Base-by-base conservation (phyloP, 164 flowering plant species). In the Chloranthus sessilifolius region DNA sequence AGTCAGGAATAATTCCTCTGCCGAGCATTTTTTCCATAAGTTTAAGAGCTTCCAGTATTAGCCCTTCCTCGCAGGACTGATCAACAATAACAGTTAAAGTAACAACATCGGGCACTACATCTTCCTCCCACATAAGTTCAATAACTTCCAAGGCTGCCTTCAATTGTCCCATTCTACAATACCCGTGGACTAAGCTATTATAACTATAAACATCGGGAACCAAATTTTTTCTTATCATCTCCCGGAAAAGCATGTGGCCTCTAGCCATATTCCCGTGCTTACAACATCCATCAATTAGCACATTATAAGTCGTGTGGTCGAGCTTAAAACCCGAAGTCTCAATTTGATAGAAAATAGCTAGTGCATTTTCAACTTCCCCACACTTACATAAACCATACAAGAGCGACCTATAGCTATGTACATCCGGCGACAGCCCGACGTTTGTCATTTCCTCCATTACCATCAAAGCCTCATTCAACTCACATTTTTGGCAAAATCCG, bases 401-500 rank as follows among this genome's bases (percentile, higher is more conserved):
- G n/a, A 83, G 61, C 23, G 83, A 58, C 53, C 47, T 75, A 60
- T 62, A 77, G 67, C 79, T 84, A 61, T 72, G 66, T 53, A 65
- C 67, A 77, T 77, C 79, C 6, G 85, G 79, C 1, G 47, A 16
- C 34, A 76, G 49, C 40, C 76, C 77, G 47, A 12, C 33, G 4
- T 40, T 52, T 69, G 58, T 68, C 88, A 84, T 79, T 50, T 76
- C 82, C 48, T 69, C 66, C 33, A 78, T 59, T 53, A 78, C 50
- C 16, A 43, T 59, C 64, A 50, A 12, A 46, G 94, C 94, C 55
- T 61, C 66, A 20, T 55, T 2, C 7, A 51, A 5, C 45, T 68
- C 60, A 39, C 76, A 80, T 59, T 58, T 70, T 11, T 40, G 65
- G 45, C 79, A 75, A 43, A 74, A 64, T 20, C 78, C 75, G 58